Evolutionary conservation across 805 yeast genomes (phyloP), one percentile per base, ranked within the genome.

Genomic region (Candida sakaeoensis): DNA sequence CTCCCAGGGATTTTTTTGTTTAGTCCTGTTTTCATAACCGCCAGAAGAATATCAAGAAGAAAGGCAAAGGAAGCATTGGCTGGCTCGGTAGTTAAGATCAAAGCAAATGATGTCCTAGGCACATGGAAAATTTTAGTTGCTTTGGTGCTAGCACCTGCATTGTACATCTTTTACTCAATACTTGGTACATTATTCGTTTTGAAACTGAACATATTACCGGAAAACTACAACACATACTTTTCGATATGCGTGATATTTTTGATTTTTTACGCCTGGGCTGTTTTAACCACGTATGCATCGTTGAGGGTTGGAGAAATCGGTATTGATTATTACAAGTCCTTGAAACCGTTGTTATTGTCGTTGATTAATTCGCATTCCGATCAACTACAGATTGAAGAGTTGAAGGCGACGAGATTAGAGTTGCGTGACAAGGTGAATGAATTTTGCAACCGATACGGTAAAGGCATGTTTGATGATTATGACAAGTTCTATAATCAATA

Each of bases 41-140:
- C 68, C 2, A 50, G 47, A 29, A 49, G 54, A 23, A 66, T 66
- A 22, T 64, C 72, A 3, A 50, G 43, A 16, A 38, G 48, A 29
- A 68, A 67, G 47, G 70, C 70, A 22, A 51, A 50, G 15, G 62
- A 63, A 42, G 73, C 72, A 13, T 52, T 68, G 37, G 66, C 61
- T 3, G 58, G 55, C 1, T 63, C 70, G 1, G 57, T 57, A 16
- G 74, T 68, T 8, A 68, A 68, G 39, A 57, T 68, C 43, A 58
- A 62, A 37, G 74, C 71, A 28, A 58, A 54, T 13, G 73, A 68
- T 50, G 73, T 68, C 17, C 50, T 68, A 34, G 63, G 68, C 5
- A 62, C 72, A 1, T 68, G 73, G 73, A 68, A 68, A 45, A 65
- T 65, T 13, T 46, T 68, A 22, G 72, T 68, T 24, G 72, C 72